These are phyloP conservation scores for Hypoxylon intermedium DNA, from an alignment of 495 filamentous ascomycete genomes.

Conservation along the genomic window DNA sequence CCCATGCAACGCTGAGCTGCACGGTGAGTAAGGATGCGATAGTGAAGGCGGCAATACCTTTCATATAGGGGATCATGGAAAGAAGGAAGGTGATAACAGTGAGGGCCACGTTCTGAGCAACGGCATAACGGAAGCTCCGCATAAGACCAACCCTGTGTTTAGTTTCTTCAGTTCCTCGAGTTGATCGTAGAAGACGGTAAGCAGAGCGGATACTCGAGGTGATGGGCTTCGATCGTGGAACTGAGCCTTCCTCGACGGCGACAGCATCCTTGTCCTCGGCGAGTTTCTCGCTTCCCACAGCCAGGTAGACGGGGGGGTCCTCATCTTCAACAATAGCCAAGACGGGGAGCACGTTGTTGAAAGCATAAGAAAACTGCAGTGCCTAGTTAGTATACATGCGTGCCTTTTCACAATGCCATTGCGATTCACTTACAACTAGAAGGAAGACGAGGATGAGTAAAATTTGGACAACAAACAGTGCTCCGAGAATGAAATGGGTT, in stretches of 20 bases:
- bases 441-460: slow-evolving; percentile 33
- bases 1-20: slow-evolving; percentile 18
- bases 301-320: slow-evolving; percentile 46
- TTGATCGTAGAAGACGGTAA: slow-evolving; percentile 38
- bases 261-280: neutral
- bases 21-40: slow-evolving; percentile 10
- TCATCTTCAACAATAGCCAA: slow-evolving; percentile 54
- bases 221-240: slow-evolving; percentile 34
- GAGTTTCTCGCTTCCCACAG: slow-evolving; percentile 26
- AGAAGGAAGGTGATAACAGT: neutral
- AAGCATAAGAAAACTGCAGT: slow-evolving; percentile 48
- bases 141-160: slow-evolving; percentile 17
- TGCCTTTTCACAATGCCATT: neutral
- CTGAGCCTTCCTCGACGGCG: slow-evolving; percentile 6
- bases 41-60: neutral
- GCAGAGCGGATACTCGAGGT: slow-evolving; percentile 48
- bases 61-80: slow-evolving; percentile 5
- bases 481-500: neutral
- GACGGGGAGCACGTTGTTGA: slow-evolving; percentile 42
- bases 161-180: no score
- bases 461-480: neutral
- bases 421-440: slow-evolving; percentile 38
- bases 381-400: slow-evolving; percentile 2
- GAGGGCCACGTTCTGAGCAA: neutral
- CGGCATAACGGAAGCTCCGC: slow-evolving; percentile 11